These are phyloP conservation scores for Ajuga reptans DNA, from an alignment of 305 asterid species.

Conservation along the genomic window DNA sequence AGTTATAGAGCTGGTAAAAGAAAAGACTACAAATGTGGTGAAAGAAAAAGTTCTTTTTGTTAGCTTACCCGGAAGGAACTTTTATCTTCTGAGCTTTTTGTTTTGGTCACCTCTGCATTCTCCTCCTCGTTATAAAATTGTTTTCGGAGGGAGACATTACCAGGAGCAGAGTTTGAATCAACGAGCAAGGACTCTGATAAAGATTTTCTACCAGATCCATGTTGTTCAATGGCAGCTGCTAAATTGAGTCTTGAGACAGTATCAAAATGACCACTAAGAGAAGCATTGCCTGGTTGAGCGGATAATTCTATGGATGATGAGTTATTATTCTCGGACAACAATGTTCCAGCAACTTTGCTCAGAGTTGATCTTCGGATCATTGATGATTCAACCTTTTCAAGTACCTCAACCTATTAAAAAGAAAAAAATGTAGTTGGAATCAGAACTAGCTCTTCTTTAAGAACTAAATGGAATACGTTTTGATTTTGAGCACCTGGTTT, in stretches of 20 bases:
- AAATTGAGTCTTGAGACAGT: slow-evolving; percentile 61
- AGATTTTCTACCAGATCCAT: slow-evolving; percentile 96
- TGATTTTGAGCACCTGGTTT: slow-evolving; percentile 52
- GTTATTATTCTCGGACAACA: slow-evolving; percentile 47
- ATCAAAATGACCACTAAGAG: slow-evolving; percentile 43
- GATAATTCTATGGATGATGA: slow-evolving; percentile 33
- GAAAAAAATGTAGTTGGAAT: slow-evolving; percentile 1
- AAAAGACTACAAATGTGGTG: not conserved
- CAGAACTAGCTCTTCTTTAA: not conserved
- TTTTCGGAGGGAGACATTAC: slow-evolving; percentile 78
- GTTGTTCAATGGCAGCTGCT: slow-evolving; percentile 73
- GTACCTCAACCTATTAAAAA: slow-evolving; percentile 71
- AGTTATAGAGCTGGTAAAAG: not conserved
- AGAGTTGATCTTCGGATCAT: slow-evolving; percentile 62
- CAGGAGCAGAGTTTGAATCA: slow-evolving; percentile 56
- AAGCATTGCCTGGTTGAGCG: slow-evolving; percentile 43
- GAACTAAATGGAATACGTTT: not conserved
- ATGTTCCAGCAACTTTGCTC: slow-evolving; percentile 70
- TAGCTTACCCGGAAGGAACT: slow-evolving; percentile 48
- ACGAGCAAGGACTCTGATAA: slow-evolving; percentile 74
- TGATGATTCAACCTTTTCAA: slow-evolving; percentile 73
- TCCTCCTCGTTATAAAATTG: slow-evolving; percentile 71
- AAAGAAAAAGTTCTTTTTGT: not conserved
- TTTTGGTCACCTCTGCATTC: slow-evolving; percentile 29
- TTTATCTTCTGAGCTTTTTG: slow-evolving; percentile 51